These are phyloP conservation scores for Aquilaria agallochum DNA, from an alignment of 441 rosid species.

Conservation along the genomic window DNA sequence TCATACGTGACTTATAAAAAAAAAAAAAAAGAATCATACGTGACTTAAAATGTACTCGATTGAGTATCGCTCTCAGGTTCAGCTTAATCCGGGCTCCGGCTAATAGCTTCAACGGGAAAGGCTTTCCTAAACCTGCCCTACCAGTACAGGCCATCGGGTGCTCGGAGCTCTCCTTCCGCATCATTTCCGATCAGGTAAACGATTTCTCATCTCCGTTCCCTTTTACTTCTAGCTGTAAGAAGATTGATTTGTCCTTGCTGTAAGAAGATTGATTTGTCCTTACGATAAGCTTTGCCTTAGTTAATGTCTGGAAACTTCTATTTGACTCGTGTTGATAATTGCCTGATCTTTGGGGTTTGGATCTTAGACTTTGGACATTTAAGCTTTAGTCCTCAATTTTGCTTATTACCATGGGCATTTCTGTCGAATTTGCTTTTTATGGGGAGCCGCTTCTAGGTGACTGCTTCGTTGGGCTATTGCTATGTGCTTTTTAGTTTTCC, in stretches of 20 bases:
- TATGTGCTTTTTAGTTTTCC: background rate
- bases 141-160: background rate
- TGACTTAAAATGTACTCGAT: no score
- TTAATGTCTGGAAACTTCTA: background rate
- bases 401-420: no score
- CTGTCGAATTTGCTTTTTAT: no score
- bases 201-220: background rate
- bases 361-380: background rate
- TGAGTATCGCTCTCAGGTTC: no score
- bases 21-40: no score
- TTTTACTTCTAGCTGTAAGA: background rate
- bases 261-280: background rate
- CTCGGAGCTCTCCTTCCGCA: slow-evolving; percentile 6
- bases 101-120: background rate
- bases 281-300: background rate
- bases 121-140: slow-evolving; percentile 18
- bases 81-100: no score
- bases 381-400: background rate
- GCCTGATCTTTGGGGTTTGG: background rate
- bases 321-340: background rate
- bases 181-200: slow-evolving; percentile 25
- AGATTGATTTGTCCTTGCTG: background rate
- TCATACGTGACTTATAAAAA: no score
- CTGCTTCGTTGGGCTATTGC: background rate
- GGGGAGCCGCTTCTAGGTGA: no score